Conservation (phyloP, 805 yeast genomes). For the Cyberlindnera galapagoensis region DNA sequence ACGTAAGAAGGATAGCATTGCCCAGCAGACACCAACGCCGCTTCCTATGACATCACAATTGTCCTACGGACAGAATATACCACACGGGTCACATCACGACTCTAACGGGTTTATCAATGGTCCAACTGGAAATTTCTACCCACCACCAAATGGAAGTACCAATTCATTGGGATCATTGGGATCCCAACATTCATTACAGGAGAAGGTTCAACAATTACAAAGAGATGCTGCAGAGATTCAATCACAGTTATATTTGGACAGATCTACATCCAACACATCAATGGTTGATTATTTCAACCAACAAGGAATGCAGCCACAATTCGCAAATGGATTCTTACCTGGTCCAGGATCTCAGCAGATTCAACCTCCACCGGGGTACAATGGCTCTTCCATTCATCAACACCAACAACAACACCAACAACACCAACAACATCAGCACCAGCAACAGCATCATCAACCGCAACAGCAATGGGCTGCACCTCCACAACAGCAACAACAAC, state of each 20-base stretch:
- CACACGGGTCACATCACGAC: no score
- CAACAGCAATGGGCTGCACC: slow-evolving; percentile 1
- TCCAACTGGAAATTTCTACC: no score
- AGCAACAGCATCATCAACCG: not conserved
- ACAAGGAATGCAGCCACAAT: no score
- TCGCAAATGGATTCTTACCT: no score
- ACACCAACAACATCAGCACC: slow-evolving; percentile 1
- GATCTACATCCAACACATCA: no score
- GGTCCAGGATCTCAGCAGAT: no score
- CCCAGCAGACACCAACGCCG: not conserved
- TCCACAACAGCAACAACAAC: slow-evolving; percentile 2
- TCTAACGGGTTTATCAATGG: no score
- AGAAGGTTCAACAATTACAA: slow-evolving; percentile 19
- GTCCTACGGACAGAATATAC: no score
- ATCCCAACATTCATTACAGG: slow-evolving; percentile 12
- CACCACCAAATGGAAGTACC: no score
- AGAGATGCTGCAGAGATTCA: slow-evolving; percentile 19
- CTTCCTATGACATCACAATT: not conserved
- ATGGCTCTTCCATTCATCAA: slow-evolving; percentile 5
- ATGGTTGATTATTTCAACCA: no score
- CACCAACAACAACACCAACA: no score
- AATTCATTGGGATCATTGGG: no score
- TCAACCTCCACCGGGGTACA: slow-evolving; percentile 1
- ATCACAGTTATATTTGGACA: slow-evolving; percentile 13
- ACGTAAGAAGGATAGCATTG: slow-evolving; percentile 23